These are phyloP conservation scores for Lodderomyces elongisporus DNA, from an alignment of 1,139 yeast genomes.

Conservation along the genomic window DNA sequence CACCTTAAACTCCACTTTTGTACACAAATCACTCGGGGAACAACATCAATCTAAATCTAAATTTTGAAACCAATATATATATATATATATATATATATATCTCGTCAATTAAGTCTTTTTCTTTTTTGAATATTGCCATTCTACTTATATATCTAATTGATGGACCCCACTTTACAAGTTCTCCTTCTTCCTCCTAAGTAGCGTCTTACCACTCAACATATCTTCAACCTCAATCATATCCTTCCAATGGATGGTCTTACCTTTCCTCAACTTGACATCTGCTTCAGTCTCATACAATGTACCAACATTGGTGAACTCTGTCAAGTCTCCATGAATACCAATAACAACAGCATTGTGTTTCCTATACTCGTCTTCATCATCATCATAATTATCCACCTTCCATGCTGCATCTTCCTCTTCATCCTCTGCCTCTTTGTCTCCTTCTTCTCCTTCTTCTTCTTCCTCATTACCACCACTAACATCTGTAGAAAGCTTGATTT, in stretches of 20 bases:
- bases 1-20: no score
- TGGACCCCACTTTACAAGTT: neutral
- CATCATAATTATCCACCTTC: no score
- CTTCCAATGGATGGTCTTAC: constrained; percentile 64
- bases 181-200: constrained; percentile 32
- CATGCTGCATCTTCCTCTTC: constrained; percentile 9
- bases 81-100: no score
- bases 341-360: constrained; percentile 50
- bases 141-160: no score
- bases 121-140: neutral
- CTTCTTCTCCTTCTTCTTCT: no score
- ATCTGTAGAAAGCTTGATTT: no score
- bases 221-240: constrained; percentile 55
- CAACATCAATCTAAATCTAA: no score
- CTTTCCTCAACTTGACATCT: constrained; percentile 57
- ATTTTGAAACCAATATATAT: no score
- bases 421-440: no score
- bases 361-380: no score
- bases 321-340: constrained; percentile 63
- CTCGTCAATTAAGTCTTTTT: no score
- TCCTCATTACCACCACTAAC: neutral
- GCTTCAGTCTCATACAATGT: constrained; percentile 57
- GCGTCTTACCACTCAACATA: constrained; percentile 63
- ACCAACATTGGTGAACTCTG: constrained; percentile 51
- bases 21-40: no score